A percentile compares a stretch with the other conserved stretches of the same genome.
phyloP scores from a whole-genome alignment of 257 asterid species.

The Scutellaria galericulata region DNA sequence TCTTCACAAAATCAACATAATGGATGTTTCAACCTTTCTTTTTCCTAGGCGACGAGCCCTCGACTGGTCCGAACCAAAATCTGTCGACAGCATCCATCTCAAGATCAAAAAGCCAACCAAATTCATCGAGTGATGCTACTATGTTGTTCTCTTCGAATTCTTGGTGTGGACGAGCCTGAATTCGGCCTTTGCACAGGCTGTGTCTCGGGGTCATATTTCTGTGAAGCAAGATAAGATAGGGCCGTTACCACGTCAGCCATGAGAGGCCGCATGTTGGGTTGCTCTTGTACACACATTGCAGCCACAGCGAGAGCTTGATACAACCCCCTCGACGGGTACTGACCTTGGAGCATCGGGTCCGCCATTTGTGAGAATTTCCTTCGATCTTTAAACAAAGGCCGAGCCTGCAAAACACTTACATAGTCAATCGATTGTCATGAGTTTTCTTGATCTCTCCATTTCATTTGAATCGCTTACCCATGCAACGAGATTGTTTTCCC shows the following conservation, averaged over 20 bases:
- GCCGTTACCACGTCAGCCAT: conserved; percentile 77
- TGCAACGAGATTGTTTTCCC: conserved; percentile 76
- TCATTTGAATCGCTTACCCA: conserved; percentile 53
- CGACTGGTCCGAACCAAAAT: conserved; percentile 13
- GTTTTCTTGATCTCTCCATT: neutral
- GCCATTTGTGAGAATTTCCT: conserved; percentile 59
- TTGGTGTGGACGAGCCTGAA: conserved; percentile 58
- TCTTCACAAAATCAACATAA: conserved; percentile 37
- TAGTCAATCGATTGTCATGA: conserved; percentile 19
- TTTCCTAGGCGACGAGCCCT: neutral
- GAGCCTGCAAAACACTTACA: conserved; percentile 49
- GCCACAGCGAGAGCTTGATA: conserved; percentile 64
- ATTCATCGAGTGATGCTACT: neutral
- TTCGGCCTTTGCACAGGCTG: conserved; percentile 52
- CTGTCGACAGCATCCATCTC: neutral
- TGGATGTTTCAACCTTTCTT: conserved; percentile 5
- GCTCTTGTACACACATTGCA: conserved; percentile 61
- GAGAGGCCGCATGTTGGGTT: conserved; percentile 65
- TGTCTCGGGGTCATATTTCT: conserved; percentile 53
- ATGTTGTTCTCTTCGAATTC: conserved; percentile 48
- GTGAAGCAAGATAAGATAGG: conserved; percentile 64
- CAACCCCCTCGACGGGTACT: conserved; percentile 53
- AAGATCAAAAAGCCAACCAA: neutral
- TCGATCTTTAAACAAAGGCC: conserved; percentile 58
- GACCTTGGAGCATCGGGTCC: conserved; percentile 59